Base-by-base conservation (phyloP, 2,329 filamentous ascomycete genomes). In the Fusarium heterosporum region DNA sequence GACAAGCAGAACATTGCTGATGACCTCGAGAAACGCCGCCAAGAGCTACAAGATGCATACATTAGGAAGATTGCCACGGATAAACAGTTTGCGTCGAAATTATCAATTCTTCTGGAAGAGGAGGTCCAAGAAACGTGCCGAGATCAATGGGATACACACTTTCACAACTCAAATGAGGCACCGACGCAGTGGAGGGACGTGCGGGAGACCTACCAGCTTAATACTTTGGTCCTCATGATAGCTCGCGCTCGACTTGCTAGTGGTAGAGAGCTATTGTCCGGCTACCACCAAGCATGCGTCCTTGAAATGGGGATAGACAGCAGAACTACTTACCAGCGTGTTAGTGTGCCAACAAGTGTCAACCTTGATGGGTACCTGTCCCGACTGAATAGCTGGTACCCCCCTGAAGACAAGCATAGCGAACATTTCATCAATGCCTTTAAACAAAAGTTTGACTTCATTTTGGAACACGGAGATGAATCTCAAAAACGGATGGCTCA, bases 351-450 rank as follows among this genome's bases (percentile, higher is more conserved):
- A 1, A 41, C 13, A 22, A 53, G 60, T 16, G 17, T 66, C 26
- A 43, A 42, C 10, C 8, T 63, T 1, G 30, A 48, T n/a, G 57
- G 52, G 29, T 26, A 69, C 16, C 19, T 57, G 16, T 55, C 42
- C 7, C 69, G 69, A 19, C 46, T 73, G 16, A 58, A 73, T 17
- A 52, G 48, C n/a, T 66, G 62, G 68, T 55, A 47, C 13, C 68
- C 70, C 3, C 41, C 48, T 2, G 26, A 72, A 8, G 38, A 43
- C 34, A 57, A 66, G 32, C 46, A 59, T 9, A 61, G 40, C 32
- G 29, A 16, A 25, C n/a, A 34, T 26, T 17, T 58, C 3, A 45
- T 73, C 16, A 51, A 59, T 9, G 14, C 16, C 10, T 41, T 57
- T 8, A 47, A 28, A 32, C 52, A 52, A 7, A 73, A 55, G 19